These are phyloP conservation scores for Lecanosticta acicola DNA, from an alignment of 2,329 filamentous ascomycete genomes.

Conservation along the genomic window DNA sequence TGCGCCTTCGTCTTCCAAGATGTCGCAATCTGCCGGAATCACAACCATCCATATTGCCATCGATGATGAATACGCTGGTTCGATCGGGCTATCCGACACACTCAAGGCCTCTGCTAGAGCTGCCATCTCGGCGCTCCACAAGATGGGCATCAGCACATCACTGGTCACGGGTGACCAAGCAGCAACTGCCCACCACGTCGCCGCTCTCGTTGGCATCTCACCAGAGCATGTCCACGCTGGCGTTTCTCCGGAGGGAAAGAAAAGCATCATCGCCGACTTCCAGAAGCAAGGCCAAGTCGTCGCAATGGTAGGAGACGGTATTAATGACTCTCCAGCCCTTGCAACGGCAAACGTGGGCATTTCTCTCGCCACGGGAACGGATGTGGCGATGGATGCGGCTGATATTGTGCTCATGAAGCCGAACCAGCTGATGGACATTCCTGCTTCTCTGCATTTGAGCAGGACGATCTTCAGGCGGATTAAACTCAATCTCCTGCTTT, in stretches of 20 bases:
- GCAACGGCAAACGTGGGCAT: constrained; percentile 91
- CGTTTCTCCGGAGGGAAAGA: constrained; percentile 88
- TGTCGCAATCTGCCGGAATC: constrained; percentile 58
- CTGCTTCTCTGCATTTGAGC: constrained; percentile 74
- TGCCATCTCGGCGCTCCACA: constrained; percentile 72
- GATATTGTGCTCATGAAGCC: constrained; percentile 94
- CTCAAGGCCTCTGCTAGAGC: constrained; percentile 83
- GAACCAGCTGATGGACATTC: constrained; percentile 87
- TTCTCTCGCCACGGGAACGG: constrained; percentile 84
- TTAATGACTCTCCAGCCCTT: constrained; percentile 95
- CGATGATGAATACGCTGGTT: constrained; percentile 72
- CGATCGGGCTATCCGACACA: constrained; percentile 78
- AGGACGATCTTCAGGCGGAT: constrained; percentile 85
- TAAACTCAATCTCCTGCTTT: constrained; percentile 88
- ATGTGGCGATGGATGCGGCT: constrained; percentile 95
- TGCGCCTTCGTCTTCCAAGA: constrained; percentile 31
- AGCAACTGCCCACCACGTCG: constrained; percentile 77
- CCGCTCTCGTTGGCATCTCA: constrained; percentile 73
- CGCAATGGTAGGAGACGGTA: constrained; percentile 96
- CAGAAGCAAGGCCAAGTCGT: constrained; percentile 71
- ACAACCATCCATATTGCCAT: constrained; percentile 92
- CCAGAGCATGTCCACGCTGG: constrained; percentile 72
- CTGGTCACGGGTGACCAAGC: constrained; percentile 92
- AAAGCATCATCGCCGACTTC: constrained; percentile 71
- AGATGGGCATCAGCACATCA: constrained; percentile 78